phyloP scores from a whole-genome alignment of 306 rosid genomes.

The Pyrus betulifolia region DNA sequence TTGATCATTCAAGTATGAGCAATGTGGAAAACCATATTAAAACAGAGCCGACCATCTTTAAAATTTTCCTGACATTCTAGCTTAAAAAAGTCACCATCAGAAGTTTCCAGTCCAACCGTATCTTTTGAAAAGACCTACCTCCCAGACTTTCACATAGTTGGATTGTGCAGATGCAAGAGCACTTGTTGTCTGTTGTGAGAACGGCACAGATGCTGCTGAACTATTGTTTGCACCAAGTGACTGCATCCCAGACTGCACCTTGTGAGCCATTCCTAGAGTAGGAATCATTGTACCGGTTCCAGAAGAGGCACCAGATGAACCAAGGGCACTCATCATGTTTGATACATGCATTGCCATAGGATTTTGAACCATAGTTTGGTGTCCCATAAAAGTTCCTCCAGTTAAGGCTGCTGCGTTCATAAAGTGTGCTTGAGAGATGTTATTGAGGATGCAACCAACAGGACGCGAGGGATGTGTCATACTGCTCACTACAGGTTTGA shows the following conservation, averaged over 20 bases:
- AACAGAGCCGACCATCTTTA: constrained; percentile 5
- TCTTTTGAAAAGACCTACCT: constrained; percentile 46
- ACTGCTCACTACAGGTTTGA: constrained; percentile 59
- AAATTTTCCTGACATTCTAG: neutral
- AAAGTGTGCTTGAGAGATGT: constrained; percentile 75
- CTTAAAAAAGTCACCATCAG: neutral
- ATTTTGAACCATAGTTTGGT: constrained; percentile 68
- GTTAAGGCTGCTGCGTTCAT: constrained; percentile 66
- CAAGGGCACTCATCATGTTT: constrained; percentile 67
- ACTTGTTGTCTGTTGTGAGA: constrained; percentile 67
- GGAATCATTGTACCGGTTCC: constrained; percentile 93
- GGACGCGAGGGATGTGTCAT: constrained; percentile 69
- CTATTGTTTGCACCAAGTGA: constrained; percentile 54
- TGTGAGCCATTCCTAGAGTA: constrained; percentile 94
- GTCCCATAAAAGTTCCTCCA: constrained; percentile 77
- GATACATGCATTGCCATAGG: constrained; percentile 93
- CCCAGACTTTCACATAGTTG: constrained; percentile 94
- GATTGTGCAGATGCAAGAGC: constrained; percentile 67
- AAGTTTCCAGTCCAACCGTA: neutral
- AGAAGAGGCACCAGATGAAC: constrained; percentile 71
- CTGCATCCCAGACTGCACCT: constrained; percentile 65
- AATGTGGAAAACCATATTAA: constrained; percentile 17
- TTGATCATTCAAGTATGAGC: constrained; percentile 17
- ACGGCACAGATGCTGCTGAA: constrained; percentile 55
- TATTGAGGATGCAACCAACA: constrained; percentile 75